Evolutionary conservation across 129 eudicot genomes (phyloP).

Genomic region (Sambucus nigra): DNA sequence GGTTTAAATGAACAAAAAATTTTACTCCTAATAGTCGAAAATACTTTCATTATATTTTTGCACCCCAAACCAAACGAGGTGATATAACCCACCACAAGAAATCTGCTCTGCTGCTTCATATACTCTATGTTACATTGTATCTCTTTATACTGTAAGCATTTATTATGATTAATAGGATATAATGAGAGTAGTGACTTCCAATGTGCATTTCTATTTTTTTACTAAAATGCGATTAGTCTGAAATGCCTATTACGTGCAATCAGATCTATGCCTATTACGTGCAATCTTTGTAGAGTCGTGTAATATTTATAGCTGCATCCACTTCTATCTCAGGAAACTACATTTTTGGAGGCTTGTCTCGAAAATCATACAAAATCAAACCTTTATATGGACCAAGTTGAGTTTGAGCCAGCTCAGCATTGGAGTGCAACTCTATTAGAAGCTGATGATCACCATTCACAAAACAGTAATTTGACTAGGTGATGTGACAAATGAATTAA

Average conservation of each 20-base stretch:
- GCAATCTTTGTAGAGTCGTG: slow-evolving; percentile 7
- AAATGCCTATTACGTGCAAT: not conserved
- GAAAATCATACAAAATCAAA: slow-evolving; percentile 88
- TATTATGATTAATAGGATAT: too few relatives aligned
- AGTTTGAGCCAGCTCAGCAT: slow-evolving; percentile 83
- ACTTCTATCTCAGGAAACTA: slow-evolving; percentile 56
- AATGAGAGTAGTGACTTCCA: not conserved
- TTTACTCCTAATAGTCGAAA: too few relatives aligned
- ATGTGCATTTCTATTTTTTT: too few relatives aligned
- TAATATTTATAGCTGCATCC: not conserved
- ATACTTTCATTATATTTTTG: too few relatives aligned
- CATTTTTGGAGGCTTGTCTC: slow-evolving; percentile 89
- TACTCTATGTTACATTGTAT: too few relatives aligned
- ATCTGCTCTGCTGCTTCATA: too few relatives aligned
- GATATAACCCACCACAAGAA: too few relatives aligned
- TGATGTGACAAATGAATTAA: slow-evolving; percentile 14
- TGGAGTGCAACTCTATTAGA: slow-evolving; percentile 69
- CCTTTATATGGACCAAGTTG: slow-evolving; percentile 96
- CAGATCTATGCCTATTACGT: not conserved
- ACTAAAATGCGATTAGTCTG: not conserved
- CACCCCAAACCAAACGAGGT: too few relatives aligned
- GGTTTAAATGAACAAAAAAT: too few relatives aligned
- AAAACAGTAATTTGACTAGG: slow-evolving; percentile 32
- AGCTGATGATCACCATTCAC: slow-evolving; percentile 48
- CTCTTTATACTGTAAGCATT: too few relatives aligned